Conservation (phyloP, 1,139 yeast species). For the Yamadazyma taylorii region DNA sequence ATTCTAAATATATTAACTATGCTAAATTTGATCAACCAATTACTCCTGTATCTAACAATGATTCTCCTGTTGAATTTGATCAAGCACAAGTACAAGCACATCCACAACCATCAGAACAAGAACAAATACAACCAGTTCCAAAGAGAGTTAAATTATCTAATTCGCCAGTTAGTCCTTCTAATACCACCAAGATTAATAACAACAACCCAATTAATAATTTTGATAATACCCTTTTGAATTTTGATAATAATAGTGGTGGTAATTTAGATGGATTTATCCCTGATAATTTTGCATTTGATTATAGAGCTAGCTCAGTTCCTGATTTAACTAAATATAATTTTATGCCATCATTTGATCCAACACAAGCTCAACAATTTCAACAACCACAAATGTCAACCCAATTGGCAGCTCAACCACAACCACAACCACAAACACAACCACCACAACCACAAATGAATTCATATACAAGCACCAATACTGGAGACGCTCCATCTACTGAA, state of each 20-base stretch:
- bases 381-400: neutral
- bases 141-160: constrained; percentile 2
- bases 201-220: neutral
- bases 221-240: constrained; percentile 1
- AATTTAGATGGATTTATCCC: constrained; percentile 2
- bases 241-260: neutral
- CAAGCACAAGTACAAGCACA: neutral
- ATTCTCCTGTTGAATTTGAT: constrained; percentile 5
- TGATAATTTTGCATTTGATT: constrained; percentile 5
- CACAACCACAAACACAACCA: neutral
- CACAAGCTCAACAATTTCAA: constrained; percentile 7
- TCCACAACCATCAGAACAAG: too few relatives aligned
- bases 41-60: constrained; percentile 11
- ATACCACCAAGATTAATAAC: neutral
- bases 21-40: constrained; percentile 12
- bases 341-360: constrained; percentile 9
- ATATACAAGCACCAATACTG: neutral
- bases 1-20: constrained; percentile 18
- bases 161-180: constrained; percentile 1
- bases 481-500: neutral
- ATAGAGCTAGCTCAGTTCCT: constrained; percentile 30
- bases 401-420: neutral
- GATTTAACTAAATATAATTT: constrained; percentile 22
- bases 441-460: neutral
- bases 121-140: neutral